These are phyloP conservation scores for Calycina herbarum DNA, from an alignment of 2,329 filamentous ascomycete genomes.

Conservation along the genomic window DNA sequence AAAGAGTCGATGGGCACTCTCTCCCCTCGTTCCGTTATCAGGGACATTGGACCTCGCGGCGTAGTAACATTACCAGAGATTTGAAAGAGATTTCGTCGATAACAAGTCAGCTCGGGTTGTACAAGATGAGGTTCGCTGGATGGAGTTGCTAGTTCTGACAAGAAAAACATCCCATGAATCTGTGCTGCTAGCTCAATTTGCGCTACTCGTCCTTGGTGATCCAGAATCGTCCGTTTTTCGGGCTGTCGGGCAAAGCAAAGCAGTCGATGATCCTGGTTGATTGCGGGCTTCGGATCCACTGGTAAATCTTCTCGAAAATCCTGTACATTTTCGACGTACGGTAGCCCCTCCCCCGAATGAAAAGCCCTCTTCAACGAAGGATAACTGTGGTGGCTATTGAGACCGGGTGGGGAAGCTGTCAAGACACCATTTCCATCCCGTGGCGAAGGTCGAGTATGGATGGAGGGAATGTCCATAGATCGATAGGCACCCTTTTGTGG, in stretches of 20 bases:
- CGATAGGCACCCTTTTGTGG: constrained; percentile 33
- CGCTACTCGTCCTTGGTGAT: constrained; percentile 49
- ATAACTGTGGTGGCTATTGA: constrained; percentile 37
- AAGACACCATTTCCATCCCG: constrained; percentile 29
- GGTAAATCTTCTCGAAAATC: constrained; percentile 36
- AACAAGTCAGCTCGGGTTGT: constrained; percentile 88
- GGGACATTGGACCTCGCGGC: constrained; percentile 73
- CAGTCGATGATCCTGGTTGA: constrained; percentile 38
- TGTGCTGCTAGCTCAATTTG: constrained; percentile 61
- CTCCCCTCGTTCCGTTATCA: constrained; percentile 82
- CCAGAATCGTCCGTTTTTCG: constrained; percentile 49
- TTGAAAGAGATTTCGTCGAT: constrained; percentile 92
- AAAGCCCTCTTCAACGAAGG: constrained; percentile 38
- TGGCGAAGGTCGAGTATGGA: constrained; percentile 26
- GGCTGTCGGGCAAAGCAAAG: constrained; percentile 36
- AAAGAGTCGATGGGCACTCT: constrained; percentile 78
- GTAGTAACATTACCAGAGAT: constrained; percentile 87
- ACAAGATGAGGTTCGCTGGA: constrained; percentile 52
- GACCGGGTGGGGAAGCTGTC: constrained; percentile 31
- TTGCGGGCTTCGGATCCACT: constrained; percentile 34
- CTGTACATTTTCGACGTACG: constrained; percentile 33
- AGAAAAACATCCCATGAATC: constrained; percentile 86
- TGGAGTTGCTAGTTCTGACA: constrained; percentile 59
- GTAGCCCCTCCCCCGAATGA: constrained; percentile 30
- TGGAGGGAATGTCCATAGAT: constrained; percentile 36